Evolutionary conservation across 148 eudicot genomes (phyloP).

Genomic region (Tetragonia tetragonoides): DNA sequence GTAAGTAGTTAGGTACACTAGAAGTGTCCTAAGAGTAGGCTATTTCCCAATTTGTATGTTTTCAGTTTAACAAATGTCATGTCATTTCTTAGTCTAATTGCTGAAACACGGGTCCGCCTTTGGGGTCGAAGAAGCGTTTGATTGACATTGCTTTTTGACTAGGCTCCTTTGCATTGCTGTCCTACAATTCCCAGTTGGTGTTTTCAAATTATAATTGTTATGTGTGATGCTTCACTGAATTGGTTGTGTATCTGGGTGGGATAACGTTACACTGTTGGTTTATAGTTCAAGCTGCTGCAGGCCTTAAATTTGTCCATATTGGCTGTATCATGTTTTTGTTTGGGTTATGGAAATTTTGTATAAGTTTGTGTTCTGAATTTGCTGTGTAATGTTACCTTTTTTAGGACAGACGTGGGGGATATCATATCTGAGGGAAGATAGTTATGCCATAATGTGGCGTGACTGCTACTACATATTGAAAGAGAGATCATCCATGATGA

Average conservation of each 20-base stretch:
- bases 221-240: not conserved
- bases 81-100: not conserved
- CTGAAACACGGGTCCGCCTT: no score
- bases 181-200: not conserved
- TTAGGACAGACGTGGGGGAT: not conserved
- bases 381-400: constrained; percentile 12
- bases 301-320: not conserved
- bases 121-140: no score
- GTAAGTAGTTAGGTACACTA: no score
- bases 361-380: not conserved
- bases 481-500: constrained; percentile 5
- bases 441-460: not conserved
- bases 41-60: not conserved
- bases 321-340: not conserved
- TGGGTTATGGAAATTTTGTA: not conserved
- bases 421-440: not conserved
- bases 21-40: no score
- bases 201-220: not conserved
- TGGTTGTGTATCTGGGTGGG: not conserved
- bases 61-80: not conserved
- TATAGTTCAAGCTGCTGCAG: not conserved
- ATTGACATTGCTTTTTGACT: no score
- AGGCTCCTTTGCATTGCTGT: not conserved
- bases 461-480: not conserved
- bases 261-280: not conserved